These are phyloP conservation scores for Rhodosporidiobolus odoratus DNA, from an alignment of 768 basidiomycete species.

Conservation along the genomic window DNA sequence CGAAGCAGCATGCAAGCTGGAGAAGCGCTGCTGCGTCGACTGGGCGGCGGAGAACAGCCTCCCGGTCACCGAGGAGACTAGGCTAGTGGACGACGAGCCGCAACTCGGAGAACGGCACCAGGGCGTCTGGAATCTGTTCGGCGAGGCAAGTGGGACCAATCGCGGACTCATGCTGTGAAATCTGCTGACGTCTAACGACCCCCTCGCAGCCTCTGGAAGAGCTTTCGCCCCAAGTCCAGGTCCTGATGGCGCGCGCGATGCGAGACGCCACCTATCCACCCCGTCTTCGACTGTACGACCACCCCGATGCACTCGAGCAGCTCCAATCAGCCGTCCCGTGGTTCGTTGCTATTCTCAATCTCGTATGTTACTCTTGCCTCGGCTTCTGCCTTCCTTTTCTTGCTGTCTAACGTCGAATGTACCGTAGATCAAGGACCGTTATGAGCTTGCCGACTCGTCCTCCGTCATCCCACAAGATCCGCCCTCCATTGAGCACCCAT, in stretches of 20 bases:
- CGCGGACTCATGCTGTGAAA: too few species aligned
- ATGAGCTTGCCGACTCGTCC: slow-evolving; percentile 19
- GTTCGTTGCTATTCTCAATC: slow-evolving; percentile 23
- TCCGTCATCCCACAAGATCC: slow-evolving; percentile 17
- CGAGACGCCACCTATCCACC: slow-evolving; percentile 26
- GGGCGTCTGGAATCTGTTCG: slow-evolving; percentile 28
- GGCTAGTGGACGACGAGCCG: slow-evolving; percentile 24
- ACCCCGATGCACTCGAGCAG: slow-evolving; percentile 23
- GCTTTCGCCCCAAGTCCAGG: slow-evolving; percentile 30
- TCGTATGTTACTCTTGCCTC: too few species aligned
- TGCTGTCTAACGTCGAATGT: not conserved
- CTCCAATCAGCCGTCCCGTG: slow-evolving; percentile 24
- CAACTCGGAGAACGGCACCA: slow-evolving; percentile 28
- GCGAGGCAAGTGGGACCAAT: slow-evolving; percentile 19
- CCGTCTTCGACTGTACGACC: slow-evolving; percentile 18
- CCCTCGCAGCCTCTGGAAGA: slow-evolving; percentile 18
- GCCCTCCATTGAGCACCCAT: not conserved
- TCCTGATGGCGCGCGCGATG: slow-evolving; percentile 32
- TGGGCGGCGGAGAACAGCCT: slow-evolving; percentile 2
- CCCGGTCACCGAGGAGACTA: slow-evolving; percentile 20
- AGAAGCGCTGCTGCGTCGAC: slow-evolving; percentile 12
- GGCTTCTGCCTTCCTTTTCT: not conserved
- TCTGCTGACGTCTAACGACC: too few species aligned
- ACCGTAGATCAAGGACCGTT: slow-evolving; percentile 19
- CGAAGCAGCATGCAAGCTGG: slow-evolving; percentile 28